phyloP scores from a whole-genome alignment of 1,139 yeast species.

The Candida smagusa region DNA sequence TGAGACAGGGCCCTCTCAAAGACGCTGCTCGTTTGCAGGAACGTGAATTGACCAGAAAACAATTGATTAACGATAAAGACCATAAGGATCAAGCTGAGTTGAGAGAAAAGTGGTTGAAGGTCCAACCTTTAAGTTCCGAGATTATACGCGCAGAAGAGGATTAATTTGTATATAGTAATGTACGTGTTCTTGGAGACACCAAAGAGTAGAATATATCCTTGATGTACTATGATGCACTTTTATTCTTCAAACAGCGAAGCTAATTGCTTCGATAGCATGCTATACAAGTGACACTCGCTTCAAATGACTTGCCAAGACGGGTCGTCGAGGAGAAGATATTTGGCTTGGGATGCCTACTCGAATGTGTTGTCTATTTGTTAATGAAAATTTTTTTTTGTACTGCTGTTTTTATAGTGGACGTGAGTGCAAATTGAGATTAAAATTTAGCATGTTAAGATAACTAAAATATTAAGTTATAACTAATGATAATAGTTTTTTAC shows the following conservation, averaged over 20 bases:
- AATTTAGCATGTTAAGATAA: too few species aligned
- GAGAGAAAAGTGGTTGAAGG: conserved; percentile 55
- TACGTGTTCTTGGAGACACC: conserved; percentile 56
- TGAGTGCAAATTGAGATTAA: too few species aligned
- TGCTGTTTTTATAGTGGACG: not conserved
- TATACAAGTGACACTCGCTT: conserved; percentile 26
- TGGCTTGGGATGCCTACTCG: conserved; percentile 17
- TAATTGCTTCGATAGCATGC: conserved; percentile 6
- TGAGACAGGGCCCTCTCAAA: conserved; percentile 77
- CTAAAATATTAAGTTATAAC: too few species aligned
- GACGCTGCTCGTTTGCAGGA: conserved; percentile 59
- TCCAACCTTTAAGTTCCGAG: conserved; percentile 59
- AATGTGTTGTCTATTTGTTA: conserved; percentile 6
- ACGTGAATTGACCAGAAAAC: conserved; percentile 31
- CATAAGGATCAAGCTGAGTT: conserved; percentile 73
- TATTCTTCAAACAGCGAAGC: conserved; percentile 12
- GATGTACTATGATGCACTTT: conserved; percentile 54
- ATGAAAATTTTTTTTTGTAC: conserved; percentile 7
- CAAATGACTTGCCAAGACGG: conserved; percentile 45
- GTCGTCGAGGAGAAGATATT: conserved; percentile 37
- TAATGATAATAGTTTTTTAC: too few species aligned
- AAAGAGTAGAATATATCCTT: conserved; percentile 29
- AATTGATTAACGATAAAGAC: conserved; percentile 60
- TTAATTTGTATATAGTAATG: conserved; percentile 17
- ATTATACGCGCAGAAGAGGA: conserved; percentile 30